Percentiles rank a stretch among this genome's conserved stretches.
Conservation (phyloP, 306 rosid species). For the Arachis stenosperma region DNA sequence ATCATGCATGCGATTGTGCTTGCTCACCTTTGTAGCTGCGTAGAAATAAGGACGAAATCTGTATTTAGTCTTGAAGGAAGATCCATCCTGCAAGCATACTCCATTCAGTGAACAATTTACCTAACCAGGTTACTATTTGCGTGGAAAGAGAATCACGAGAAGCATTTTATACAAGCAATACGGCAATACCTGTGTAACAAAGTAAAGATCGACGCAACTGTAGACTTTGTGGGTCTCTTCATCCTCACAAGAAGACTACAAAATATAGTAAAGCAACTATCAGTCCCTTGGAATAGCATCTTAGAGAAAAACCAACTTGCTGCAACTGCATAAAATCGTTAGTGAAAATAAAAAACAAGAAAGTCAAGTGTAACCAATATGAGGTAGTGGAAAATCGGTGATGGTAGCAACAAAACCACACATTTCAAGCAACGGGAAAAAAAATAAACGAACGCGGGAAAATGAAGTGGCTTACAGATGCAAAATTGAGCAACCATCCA, state of each 20-base stretch:
- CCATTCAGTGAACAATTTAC: conserved; percentile 37
- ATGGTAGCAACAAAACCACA: conserved; percentile 8
- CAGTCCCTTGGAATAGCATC: conserved; percentile 22
- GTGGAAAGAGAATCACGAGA: neutral
- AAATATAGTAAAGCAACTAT: conserved; percentile 39
- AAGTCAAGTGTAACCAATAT: neutral
- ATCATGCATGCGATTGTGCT: neutral
- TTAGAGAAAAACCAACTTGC: conserved; percentile 34
- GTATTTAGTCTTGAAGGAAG: conserved; percentile 82
- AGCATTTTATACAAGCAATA: conserved; percentile 34
- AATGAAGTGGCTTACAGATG: conserved; percentile 62
- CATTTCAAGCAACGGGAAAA: neutral
- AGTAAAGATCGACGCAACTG: conserved; percentile 86
- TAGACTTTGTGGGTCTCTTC: conserved; percentile 66
- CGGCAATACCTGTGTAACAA: conserved; percentile 87
- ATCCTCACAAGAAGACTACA: conserved; percentile 91
- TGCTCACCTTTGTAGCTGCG: conserved; percentile 77
- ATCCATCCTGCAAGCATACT: conserved; percentile 80
- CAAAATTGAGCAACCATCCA: conserved; percentile 86
- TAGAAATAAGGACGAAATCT: conserved; percentile 89
- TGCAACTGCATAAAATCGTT: neutral
- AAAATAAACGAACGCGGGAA: neutral
- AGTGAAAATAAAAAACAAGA: conserved; percentile 13
- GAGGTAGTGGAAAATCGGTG: too few relatives aligned
- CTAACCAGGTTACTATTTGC: conserved; percentile 11